Evolutionary conservation across 441 rosid genomes (phyloP).

Genomic region (Arabidopsis lyrata): DNA sequence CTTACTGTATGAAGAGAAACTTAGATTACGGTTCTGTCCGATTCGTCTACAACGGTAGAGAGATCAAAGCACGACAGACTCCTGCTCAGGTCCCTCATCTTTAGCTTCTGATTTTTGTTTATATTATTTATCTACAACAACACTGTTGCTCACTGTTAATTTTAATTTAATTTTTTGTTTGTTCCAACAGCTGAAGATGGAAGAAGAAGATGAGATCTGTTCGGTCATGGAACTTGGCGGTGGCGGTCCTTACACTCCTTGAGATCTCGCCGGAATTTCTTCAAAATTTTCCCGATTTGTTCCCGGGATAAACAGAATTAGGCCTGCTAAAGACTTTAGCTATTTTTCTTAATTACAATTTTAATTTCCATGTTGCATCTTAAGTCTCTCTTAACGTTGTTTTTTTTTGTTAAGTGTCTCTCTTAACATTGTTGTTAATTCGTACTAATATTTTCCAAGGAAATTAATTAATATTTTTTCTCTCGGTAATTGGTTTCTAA

Average conservation of each 20-base stretch:
- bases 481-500: slow-evolving; percentile 2
- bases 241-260: slow-evolving; percentile 32
- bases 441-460: background rate
- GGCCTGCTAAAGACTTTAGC: no score
- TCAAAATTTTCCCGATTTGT: background rate
- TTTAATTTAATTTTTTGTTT: background rate
- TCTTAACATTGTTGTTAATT: slow-evolving; percentile 16
- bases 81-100: slow-evolving; percentile 18
- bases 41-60: slow-evolving; percentile 1
- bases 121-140: background rate
- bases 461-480: background rate
- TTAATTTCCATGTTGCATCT: slow-evolving; percentile 10
- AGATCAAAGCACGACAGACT: slow-evolving; percentile 28
- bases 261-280: slow-evolving; percentile 19
- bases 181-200: slow-evolving; percentile 30
- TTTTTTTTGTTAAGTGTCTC: no score
- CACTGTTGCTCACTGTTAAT: slow-evolving; percentile 8
- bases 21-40: slow-evolving; percentile 5
- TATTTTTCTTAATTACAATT: background rate
- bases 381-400: background rate
- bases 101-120: background rate
- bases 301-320: no score
- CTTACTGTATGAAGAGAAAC: slow-evolving; percentile 33
- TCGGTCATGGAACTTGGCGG: slow-evolving; percentile 17
- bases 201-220: slow-evolving; percentile 32